Evolutionary conservation across 176 grass and related monocot genomes (phyloP).

Genomic region (Juncus inflexus): DNA sequence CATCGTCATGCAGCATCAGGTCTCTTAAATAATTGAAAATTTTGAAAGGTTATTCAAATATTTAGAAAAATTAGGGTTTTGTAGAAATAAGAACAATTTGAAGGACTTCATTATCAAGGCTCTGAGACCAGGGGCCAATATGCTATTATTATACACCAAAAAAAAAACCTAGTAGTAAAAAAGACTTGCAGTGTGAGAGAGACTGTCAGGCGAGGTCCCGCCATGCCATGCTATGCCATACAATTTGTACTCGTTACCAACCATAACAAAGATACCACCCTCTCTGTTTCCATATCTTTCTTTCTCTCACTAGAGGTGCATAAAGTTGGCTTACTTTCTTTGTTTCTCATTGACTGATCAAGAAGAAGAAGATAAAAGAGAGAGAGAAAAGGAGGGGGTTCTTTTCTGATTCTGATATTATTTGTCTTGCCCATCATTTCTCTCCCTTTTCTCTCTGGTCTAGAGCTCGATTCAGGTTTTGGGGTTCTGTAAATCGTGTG

Average conservation of each 20-base stretch:
- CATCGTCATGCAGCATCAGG: no score
- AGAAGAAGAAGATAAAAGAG: no score
- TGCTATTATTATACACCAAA: conserved; percentile 11
- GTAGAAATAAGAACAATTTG: no score
- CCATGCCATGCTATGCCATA: conserved; percentile 19
- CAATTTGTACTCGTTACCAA: neutral
- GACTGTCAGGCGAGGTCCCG: conserved; percentile 7
- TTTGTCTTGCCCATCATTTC: conserved; percentile 9
- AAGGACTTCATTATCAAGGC: no score
- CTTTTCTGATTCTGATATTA: conserved; percentile 11
- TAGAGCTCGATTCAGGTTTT: conserved; percentile 21
- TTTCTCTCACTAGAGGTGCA: conserved; percentile 15
- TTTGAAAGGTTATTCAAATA: no score
- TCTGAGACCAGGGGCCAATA: neutral
- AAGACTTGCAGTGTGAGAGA: conserved; percentile 5
- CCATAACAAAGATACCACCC: no score
- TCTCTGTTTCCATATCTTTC: neutral
- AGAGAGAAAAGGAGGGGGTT: neutral
- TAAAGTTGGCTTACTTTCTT: conserved; percentile 3
- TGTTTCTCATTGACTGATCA: no score
- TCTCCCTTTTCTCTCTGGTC: conserved; percentile 13
- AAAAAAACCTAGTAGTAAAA: conserved; percentile 23
- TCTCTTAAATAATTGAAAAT: no score
- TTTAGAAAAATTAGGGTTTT: no score
- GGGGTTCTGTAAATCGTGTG: conserved; percentile 1